Conservation (phyloP, 2,329 filamentous ascomycete species). For the Botryotinia calthae region DNA sequence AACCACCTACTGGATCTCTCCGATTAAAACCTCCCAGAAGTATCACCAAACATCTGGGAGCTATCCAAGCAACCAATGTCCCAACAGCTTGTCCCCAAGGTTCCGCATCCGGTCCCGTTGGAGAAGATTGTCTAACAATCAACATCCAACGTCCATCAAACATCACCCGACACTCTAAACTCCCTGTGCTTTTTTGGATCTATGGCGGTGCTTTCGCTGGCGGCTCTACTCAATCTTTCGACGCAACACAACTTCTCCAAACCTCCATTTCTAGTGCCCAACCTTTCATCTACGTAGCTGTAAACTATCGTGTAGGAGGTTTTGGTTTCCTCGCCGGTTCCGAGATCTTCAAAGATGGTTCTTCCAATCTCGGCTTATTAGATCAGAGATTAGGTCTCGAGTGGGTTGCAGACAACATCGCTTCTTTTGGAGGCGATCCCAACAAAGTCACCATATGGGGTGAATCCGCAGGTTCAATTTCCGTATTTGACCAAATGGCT, state of each 20-base stretch:
- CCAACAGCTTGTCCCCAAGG: slow-evolving; percentile 39
- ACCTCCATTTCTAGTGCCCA: slow-evolving; percentile 63
- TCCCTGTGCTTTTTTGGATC: slow-evolving; percentile 44
- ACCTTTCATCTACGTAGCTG: slow-evolving; percentile 54
- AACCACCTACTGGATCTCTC: slow-evolving; percentile 42
- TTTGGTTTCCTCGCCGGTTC: slow-evolving; percentile 66
- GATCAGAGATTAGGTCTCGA: slow-evolving; percentile 58
- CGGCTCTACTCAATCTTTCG: slow-evolving; percentile 51
- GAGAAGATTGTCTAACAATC: slow-evolving; percentile 42
- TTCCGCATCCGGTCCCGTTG: slow-evolving; percentile 25
- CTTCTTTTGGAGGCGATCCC: slow-evolving; percentile 57
- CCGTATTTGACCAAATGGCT: slow-evolving; percentile 72
- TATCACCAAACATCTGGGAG: slow-evolving; percentile 26
- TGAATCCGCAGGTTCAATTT: slow-evolving; percentile 61
- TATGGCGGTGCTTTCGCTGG: slow-evolving; percentile 36
- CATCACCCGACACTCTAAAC: slow-evolving; percentile 49
- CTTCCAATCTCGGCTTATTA: slow-evolving; percentile 60
- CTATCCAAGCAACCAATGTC: slow-evolving; percentile 34
- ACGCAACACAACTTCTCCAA: slow-evolving; percentile 47
- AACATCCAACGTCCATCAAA: slow-evolving; percentile 42
- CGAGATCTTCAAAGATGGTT: slow-evolving; percentile 50
- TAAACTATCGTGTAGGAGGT: slow-evolving; percentile 63
- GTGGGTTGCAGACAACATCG: slow-evolving; percentile 74
- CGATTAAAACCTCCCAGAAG: slow-evolving; percentile 44
- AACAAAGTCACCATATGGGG: slow-evolving; percentile 53